These are phyloP conservation scores for Malus orientalis DNA, from an alignment of 306 rosid genomes.

Conservation along the genomic window DNA sequence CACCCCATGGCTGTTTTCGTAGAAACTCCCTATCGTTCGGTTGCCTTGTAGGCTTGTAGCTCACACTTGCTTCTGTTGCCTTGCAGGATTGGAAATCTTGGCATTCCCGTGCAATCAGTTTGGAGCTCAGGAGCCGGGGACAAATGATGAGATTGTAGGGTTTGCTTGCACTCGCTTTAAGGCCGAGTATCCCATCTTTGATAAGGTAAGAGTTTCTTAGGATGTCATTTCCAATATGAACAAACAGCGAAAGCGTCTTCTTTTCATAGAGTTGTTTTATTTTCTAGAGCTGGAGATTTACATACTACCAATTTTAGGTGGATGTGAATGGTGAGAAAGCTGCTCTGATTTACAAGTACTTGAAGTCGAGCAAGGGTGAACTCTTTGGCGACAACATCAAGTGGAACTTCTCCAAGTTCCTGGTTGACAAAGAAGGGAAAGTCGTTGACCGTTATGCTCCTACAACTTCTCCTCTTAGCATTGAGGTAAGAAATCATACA, in stretches of 20 bases:
- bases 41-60: background rate
- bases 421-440: constrained; percentile 79
- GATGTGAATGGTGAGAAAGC: constrained; percentile 74
- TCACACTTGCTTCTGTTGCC: background rate
- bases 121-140: constrained; percentile 95
- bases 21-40: background rate
- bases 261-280: background rate
- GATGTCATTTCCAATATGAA: background rate
- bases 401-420: constrained; percentile 95
- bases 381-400: constrained; percentile 73
- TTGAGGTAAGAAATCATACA: constrained; percentile 48
- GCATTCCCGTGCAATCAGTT: constrained; percentile 98
- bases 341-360: constrained; percentile 70
- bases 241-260: background rate
- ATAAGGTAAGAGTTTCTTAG: constrained; percentile 49
- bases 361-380: constrained; percentile 91
- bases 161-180: constrained; percentile 91
- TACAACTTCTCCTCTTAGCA: constrained; percentile 87
- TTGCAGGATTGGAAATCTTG: constrained; percentile 75
- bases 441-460: constrained; percentile 95
- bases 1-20: background rate
- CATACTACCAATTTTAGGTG: constrained; percentile 31
- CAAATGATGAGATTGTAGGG: constrained; percentile 70
- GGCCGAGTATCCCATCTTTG: constrained; percentile 88
- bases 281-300: background rate